phyloP scores from a whole-genome alignment of 306 rosid species.

The Astragalus membranaceus region DNA sequence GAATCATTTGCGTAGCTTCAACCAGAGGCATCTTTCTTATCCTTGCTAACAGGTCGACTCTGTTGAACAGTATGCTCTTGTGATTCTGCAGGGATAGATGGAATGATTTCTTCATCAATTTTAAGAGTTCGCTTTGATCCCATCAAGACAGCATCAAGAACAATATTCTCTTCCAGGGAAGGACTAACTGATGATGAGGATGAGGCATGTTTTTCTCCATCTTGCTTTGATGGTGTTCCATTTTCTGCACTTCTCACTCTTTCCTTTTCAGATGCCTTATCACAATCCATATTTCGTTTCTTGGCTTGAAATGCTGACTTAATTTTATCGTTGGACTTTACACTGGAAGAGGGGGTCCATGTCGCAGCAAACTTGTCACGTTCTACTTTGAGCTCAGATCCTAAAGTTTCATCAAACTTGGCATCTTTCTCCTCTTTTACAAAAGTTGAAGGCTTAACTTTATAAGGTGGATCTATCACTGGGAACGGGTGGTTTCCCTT shows the following conservation, averaged over 20 bases:
- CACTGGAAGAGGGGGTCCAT: slow-evolving; percentile 24
- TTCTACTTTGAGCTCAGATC: slow-evolving; percentile 36
- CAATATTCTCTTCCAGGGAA: slow-evolving; percentile 55
- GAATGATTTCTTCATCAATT: slow-evolving; percentile 42
- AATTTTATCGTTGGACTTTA: slow-evolving; percentile 23
- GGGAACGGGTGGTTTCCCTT: slow-evolving; percentile 42
- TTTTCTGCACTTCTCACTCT: slow-evolving; percentile 20
- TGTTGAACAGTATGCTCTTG: slow-evolving; percentile 41
- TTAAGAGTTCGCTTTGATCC: slow-evolving; percentile 67
- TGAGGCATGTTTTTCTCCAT: slow-evolving; percentile 36
- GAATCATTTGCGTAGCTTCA: slow-evolving; percentile 23
- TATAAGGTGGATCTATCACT: slow-evolving; percentile 55
- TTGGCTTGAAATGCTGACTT: slow-evolving; percentile 32
- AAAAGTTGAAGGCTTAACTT: slow-evolving; percentile 45
- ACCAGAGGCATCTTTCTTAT: background rate
- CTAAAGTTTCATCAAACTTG: slow-evolving; percentile 41
- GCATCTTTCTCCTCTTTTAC: slow-evolving; percentile 49
- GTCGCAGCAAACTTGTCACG: slow-evolving; percentile 20
- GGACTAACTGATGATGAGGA: slow-evolving; percentile 27
- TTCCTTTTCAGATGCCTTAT: slow-evolving; percentile 40
- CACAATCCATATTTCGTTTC: slow-evolving; percentile 10
- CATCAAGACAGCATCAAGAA: slow-evolving; percentile 64
- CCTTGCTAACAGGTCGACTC: slow-evolving; percentile 39
- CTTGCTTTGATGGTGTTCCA: slow-evolving; percentile 39
- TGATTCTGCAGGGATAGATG: slow-evolving; percentile 31